Evolutionary conservation across 495 filamentous ascomycete genomes (phyloP).

Genomic region (Pseudotulostoma volvatum): DNA sequence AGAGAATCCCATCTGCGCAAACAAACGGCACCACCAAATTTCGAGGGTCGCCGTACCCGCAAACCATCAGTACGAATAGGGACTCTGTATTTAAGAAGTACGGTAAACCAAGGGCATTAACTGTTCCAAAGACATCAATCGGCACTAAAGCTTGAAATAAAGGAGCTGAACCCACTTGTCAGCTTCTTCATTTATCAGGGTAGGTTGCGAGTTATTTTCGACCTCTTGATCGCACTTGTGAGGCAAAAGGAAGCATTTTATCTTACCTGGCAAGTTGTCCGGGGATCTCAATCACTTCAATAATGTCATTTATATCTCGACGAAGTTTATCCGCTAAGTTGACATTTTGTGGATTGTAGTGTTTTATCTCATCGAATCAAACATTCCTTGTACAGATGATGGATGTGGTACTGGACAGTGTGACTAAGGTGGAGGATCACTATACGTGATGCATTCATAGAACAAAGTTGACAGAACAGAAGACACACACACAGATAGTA

Average conservation of each 20-base stretch:
- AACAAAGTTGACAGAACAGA: too few relatives aligned
- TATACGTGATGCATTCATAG: too few relatives aligned
- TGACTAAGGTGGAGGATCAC: too few relatives aligned
- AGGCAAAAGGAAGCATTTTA: background rate
- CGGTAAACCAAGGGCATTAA: too few relatives aligned
- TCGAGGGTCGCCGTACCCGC: background rate
- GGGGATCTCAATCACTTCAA: background rate
- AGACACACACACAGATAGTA: too few relatives aligned
- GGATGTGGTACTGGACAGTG: too few relatives aligned
- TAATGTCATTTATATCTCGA: background rate
- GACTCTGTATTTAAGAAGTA: too few relatives aligned
- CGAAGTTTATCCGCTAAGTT: background rate
- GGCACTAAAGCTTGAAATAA: background rate
- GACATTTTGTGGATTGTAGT: background rate
- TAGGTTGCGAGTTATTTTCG: too few relatives aligned
- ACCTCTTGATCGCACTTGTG: background rate
- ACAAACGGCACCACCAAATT: too few relatives aligned
- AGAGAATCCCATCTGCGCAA: background rate
- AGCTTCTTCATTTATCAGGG: background rate
- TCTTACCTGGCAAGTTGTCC: background rate
- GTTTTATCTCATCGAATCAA: background rate
- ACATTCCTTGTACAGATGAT: background rate
- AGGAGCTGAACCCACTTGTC: background rate
- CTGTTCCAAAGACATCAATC: too few relatives aligned
- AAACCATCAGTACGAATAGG: background rate